These are phyloP conservation scores for Phytophthora hibernalis DNA, from an alignment of 352 stramenopile genomes.

Conservation along the genomic window DNA sequence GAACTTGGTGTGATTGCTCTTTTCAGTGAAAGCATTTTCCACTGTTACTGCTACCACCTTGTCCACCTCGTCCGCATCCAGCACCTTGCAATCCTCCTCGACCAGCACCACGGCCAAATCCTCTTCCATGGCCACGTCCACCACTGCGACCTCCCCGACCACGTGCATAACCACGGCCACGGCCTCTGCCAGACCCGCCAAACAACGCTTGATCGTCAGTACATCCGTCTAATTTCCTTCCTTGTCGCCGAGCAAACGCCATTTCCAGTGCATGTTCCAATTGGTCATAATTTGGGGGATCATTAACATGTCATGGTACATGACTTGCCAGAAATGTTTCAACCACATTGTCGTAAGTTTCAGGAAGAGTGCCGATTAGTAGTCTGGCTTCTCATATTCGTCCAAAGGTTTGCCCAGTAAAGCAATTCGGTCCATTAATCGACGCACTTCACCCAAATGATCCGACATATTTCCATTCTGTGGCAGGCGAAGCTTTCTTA, in stretches of 20 bases:
- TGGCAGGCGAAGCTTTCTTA: conserved; percentile 11
- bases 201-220: too few species aligned
- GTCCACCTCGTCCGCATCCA: background rate
- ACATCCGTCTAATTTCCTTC: background rate
- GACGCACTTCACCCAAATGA: conserved; percentile 21
- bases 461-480: conserved; percentile 6
- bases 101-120: background rate
- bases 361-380: conserved; percentile 16
- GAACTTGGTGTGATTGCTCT: conserved; percentile 1
- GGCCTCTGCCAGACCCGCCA: conserved; percentile 1
- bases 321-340: conserved; percentile 25
- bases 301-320: background rate
- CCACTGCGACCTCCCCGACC: background rate
- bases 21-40: conserved; percentile 8
- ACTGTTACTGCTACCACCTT: background rate
- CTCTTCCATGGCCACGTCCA: background rate
- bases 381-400: conserved; percentile 22
- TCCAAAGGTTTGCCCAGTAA: conserved; percentile 9
- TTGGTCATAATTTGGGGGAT: conserved; percentile 19
- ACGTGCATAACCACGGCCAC: background rate
- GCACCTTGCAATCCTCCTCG: background rate
- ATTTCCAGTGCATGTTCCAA: conserved; percentile 20
- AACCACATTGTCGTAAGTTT: conserved; percentile 14
- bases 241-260: conserved; percentile 9
- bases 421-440: conserved; percentile 15